Conservation (phyloP, 768 basidiomycete species). For the Strobilomyces echinocephalus region DNA sequence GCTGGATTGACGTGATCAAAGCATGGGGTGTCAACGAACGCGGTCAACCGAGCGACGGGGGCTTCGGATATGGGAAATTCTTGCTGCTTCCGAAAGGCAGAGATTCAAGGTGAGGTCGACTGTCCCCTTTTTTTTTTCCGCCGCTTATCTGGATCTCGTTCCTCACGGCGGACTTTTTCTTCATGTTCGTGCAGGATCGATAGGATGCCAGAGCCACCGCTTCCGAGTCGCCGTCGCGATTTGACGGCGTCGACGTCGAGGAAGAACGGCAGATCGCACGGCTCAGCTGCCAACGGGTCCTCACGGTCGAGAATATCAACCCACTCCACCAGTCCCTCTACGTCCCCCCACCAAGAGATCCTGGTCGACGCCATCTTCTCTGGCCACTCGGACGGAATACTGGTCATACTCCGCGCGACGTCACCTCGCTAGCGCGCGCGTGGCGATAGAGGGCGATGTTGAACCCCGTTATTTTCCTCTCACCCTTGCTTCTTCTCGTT, state of each 20-base stretch:
- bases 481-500: neutral
- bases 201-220: constrained; percentile 24
- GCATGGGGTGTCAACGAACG: constrained; percentile 82
- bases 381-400: constrained; percentile 78
- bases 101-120: constrained; percentile 45
- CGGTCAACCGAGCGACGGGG: constrained; percentile 78
- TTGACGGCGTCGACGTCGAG: constrained; percentile 15
- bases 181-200: constrained; percentile 17
- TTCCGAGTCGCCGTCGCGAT: constrained; percentile 30
- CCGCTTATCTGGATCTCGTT: neutral
- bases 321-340: neutral
- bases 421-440: constrained; percentile 8
- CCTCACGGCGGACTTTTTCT: neutral
- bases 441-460: neutral
- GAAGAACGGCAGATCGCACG: constrained; percentile 11
- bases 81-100: constrained; percentile 51
- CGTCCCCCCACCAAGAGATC: constrained; percentile 33
- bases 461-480: neutral
- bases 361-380: constrained; percentile 79
- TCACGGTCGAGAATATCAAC: constrained; percentile 9
- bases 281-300: neutral
- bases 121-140: constrained; percentile 4
- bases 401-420: constrained; percentile 67
- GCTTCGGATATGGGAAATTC: constrained; percentile 79
- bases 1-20: constrained; percentile 75